Percentiles rank a stretch among this genome's conserved stretches.
phyloP scores from a whole-genome alignment of 73 alveolate genomes.

The Paramecium pentaurelia region DNA sequence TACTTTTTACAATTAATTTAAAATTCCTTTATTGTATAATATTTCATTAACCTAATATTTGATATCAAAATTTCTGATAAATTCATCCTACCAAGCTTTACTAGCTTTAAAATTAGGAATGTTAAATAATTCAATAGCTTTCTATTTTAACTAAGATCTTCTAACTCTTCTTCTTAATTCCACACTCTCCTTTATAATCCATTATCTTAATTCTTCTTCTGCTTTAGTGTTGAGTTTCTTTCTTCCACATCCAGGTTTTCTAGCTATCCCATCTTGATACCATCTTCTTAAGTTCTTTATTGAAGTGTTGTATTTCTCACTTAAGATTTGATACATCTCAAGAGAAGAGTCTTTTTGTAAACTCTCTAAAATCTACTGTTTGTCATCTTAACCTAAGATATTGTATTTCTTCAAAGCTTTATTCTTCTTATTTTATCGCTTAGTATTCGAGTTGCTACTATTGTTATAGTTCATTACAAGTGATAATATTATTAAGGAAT shows the following conservation, averaged over 20 bases:
- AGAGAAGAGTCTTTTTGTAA: neutral
- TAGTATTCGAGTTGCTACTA: neutral
- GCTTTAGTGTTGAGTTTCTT: constrained; percentile 30
- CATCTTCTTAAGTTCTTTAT: constrained; percentile 22
- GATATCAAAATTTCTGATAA: constrained; percentile 25
- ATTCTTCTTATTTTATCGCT: neutral
- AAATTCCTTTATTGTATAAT: neutral
- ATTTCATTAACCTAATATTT: neutral
- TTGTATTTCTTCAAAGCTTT: neutral
- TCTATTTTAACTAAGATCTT: neutral
- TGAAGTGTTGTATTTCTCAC: constrained; percentile 6
- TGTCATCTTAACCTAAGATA: neutral
- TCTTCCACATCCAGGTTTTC: constrained; percentile 42
- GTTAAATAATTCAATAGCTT: neutral
- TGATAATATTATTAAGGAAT: constrained; percentile 7
- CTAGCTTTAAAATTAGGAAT: neutral
- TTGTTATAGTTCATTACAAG: neutral
- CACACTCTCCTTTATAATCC: neutral
- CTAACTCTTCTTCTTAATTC: constrained; percentile 12
- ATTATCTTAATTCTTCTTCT: neutral
- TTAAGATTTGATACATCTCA: neutral
- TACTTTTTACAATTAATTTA: neutral
- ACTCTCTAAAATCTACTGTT: neutral
- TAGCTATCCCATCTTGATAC: neutral
- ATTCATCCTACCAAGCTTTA: constrained; percentile 34